A percentile compares a stretch with the other conserved stretches of the same genome.
phyloP scores from a whole-genome alignment of 495 filamentous ascomycete species.

The Trichoderma erinaceum region DNA sequence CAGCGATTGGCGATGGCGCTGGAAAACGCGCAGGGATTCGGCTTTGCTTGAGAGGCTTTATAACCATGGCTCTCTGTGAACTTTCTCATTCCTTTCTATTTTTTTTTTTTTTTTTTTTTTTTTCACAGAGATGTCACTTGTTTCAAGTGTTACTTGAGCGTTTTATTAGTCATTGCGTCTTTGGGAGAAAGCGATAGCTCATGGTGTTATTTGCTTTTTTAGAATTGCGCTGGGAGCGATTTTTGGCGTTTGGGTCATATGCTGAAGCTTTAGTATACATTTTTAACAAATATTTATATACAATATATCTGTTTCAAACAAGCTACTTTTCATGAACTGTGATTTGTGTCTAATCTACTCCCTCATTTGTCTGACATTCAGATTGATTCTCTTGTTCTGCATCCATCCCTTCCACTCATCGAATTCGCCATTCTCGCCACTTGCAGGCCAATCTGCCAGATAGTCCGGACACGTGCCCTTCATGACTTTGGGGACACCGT shows the following conservation, averaged over 20 bases:
- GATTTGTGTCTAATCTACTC: constrained; percentile 30
- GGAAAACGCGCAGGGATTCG: constrained; percentile 91
- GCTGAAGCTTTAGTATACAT: not conserved
- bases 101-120: not conserved
- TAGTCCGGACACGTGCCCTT: constrained; percentile 68
- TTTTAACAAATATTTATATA: not conserved
- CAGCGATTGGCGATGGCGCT: constrained; percentile 74
- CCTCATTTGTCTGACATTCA: constrained; percentile 89
- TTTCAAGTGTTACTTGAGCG: not conserved
- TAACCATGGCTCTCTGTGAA: not conserved
- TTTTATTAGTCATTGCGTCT: not conserved
- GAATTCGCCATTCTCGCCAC: constrained; percentile 36
- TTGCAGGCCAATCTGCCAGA: constrained; percentile 69
- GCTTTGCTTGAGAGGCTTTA: constrained; percentile 42
- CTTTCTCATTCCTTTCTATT: not conserved
- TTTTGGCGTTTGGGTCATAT: no score
- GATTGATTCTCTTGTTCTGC: constrained; percentile 73
- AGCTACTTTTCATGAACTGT: no score
- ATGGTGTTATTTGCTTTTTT: not conserved
- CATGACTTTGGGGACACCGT: constrained; percentile 81
- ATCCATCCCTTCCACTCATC: constrained; percentile 78
- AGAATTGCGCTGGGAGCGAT: constrained; percentile 2
- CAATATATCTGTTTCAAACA: not conserved
- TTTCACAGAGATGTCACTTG: no score
- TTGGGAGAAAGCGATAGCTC: not conserved